A percentile compares a stretch with the other conserved stretches of the same genome.
Evolutionary conservation across 2,329 filamentous ascomycete species (phyloP).

Genomic region (Fusarium pseudograminearum): DNA sequence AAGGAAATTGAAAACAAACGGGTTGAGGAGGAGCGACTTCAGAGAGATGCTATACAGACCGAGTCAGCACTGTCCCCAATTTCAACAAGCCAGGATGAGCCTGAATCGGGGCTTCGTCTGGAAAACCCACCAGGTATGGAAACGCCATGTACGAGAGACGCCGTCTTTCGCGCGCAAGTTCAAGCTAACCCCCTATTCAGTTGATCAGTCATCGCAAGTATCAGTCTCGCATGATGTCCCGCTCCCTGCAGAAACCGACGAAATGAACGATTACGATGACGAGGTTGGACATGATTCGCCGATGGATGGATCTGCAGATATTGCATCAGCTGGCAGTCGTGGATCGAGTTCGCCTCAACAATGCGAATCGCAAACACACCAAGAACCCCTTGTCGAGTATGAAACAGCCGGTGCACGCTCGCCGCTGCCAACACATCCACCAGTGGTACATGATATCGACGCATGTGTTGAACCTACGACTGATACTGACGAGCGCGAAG

Average conservation of each 20-base stretch:
- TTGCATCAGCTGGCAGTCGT: neutral
- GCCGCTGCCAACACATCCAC: neutral
- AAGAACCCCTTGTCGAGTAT: neutral
- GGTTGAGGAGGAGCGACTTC: slow-evolving; percentile 52
- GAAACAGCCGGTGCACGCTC: neutral
- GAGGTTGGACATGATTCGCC: slow-evolving; percentile 17
- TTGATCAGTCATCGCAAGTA: slow-evolving; percentile 7
- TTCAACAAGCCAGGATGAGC: slow-evolving; percentile 8
- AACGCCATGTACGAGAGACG: neutral
- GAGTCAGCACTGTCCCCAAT: slow-evolving; percentile 23
- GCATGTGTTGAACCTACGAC: neutral
- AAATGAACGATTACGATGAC: neutral
- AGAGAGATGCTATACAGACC: slow-evolving; percentile 44
- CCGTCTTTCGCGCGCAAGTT: slow-evolving; percentile 2
- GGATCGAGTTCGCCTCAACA: neutral
- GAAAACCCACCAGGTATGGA: slow-evolving; percentile 19
- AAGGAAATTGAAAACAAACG: slow-evolving; percentile 59
- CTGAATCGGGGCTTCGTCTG: slow-evolving; percentile 20
- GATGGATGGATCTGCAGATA: slow-evolving; percentile 20
- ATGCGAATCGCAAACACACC: neutral
- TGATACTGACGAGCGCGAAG: slow-evolving; percentile 25
- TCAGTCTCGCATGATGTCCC: neutral
- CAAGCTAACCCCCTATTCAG: slow-evolving; percentile 33
- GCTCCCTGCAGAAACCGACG: neutral
- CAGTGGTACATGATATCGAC: neutral